Conservation (phyloP, 2,329 filamentous ascomycete species). For the Paraphoma chrysanthemicola region DNA sequence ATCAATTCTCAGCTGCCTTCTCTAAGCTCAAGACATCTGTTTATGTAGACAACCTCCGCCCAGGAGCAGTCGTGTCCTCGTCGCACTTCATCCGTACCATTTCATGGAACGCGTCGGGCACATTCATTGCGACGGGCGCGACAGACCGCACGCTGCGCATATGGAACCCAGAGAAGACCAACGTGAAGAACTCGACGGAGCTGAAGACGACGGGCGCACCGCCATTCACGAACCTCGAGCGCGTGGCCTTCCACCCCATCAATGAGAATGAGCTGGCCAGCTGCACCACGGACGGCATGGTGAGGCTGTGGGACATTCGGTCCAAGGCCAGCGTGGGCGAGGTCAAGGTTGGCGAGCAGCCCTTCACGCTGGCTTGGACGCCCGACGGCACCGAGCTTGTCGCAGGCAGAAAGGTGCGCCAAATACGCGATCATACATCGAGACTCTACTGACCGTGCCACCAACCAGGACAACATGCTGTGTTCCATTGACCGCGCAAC, state of each 20-base stretch:
- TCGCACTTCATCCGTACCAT: conserved; percentile 69
- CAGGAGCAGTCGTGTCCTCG: conserved; percentile 38
- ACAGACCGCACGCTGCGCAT: conserved; percentile 74
- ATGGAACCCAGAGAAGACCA: conserved; percentile 80
- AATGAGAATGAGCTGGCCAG: conserved; percentile 80
- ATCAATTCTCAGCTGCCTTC: conserved; percentile 73
- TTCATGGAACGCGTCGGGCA: conserved; percentile 87
- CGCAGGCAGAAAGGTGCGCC: conserved; percentile 68
- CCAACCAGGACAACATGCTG: conserved; percentile 65
- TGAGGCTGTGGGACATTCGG: conserved; percentile 82
- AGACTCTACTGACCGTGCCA: neutral
- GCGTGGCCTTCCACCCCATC: conserved; percentile 78
- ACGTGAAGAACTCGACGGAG: conserved; percentile 77
- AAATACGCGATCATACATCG: neutral
- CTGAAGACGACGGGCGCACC: conserved; percentile 67
- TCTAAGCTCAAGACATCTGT: conserved; percentile 71
- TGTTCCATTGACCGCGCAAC: conserved; percentile 68
- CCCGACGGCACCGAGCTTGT: conserved; percentile 74
- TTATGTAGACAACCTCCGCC: conserved; percentile 60
- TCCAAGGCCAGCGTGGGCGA: conserved; percentile 75
- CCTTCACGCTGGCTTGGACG: conserved; percentile 76
- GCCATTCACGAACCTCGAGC: conserved; percentile 62
- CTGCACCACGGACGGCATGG: conserved; percentile 74
- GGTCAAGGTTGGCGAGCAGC: conserved; percentile 66
- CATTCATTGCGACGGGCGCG: conserved; percentile 81